Base-by-base conservation (phyloP, 306 rosid genomes). In the Pueraria montana region DNA sequence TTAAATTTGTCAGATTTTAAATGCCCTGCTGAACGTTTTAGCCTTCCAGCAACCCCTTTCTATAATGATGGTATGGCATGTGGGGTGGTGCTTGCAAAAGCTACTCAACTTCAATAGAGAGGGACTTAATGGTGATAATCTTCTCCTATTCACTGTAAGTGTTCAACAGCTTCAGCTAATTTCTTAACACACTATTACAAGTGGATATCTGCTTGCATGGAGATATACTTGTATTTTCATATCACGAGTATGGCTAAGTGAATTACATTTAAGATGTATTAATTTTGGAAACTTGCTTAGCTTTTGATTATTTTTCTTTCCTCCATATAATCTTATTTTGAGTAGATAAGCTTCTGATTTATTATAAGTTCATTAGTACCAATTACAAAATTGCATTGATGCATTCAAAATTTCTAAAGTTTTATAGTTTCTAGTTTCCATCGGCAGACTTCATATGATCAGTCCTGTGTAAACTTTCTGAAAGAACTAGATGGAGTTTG, bases 51-150 rank as follows among this genome's bases (percentile, higher is more conserved):
- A 91, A 72, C 85, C 93, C 59, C 83, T 86, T 82, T 88, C 97
- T 78, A 49, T 79, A 82, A 80, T 76, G 80, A 83, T 82, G 64
- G 86, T 76, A 74, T 92, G 94, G 97, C 94, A 94, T 84, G 87
- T 88, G 76, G 95, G 98, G 48, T 94, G 98, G 98, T 92, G 90
- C 84, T 83, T 94, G 86, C 89, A 48, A 86, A 92, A 85, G 91
- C 87, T 94, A 80, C 86, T 92, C 40, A 78, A 18, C 80, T 79
- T 65, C 80, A 79, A 84, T 56, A 86, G 83, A 78, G 87, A 81
- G 40, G 84, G 79, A 56, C 88, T 91, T 66, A 58, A 55, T 61
- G 76, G 71, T 32, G 85, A 86, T 78, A 87, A 88, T 55, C 80
- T 89, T 36, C 86, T 79, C 84, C 87, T 88, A 66, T 91, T 94